phyloP scores from a whole-genome alignment of 2,329 filamentous ascomycete genomes.

The Ophiostoma angusticollis region DNA sequence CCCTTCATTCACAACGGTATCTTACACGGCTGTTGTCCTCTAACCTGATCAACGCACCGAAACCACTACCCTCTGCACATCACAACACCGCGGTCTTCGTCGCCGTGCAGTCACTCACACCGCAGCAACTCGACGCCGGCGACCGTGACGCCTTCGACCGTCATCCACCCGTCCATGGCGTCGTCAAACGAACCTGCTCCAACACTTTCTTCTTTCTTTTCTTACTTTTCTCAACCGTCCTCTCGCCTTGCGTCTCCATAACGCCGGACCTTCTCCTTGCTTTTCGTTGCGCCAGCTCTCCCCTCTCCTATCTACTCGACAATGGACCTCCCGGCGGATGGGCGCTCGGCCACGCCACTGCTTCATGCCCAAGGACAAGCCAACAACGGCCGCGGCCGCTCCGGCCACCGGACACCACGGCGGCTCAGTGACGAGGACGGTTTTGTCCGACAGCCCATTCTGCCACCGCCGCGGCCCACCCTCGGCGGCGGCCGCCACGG shows the following conservation, averaged over 20 bases:
- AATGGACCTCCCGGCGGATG: constrained; percentile 3
- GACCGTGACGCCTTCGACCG: not conserved
- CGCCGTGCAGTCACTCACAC: too few relatives aligned
- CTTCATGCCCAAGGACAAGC: constrained; percentile 2
- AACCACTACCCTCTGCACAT: too few relatives aligned
- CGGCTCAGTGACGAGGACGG: not conserved
- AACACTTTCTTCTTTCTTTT: not conserved
- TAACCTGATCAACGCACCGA: too few relatives aligned
- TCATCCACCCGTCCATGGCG: not conserved
- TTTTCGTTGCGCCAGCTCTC: too few relatives aligned
- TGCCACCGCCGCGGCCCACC: not conserved
- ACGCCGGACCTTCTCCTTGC: too few relatives aligned
- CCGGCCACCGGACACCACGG: constrained; percentile 5
- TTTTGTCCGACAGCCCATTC: not conserved
- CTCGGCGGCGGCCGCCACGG: constrained; percentile 35
- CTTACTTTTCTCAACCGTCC: not conserved
- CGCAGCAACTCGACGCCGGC: not conserved
- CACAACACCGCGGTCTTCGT: too few relatives aligned
- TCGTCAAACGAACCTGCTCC: not conserved
- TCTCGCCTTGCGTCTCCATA: not conserved
- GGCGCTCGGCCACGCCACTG: constrained; percentile 3
- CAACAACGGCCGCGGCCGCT: constrained; percentile 7
- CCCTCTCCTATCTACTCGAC: too few relatives aligned
- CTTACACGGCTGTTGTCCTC: too few relatives aligned
- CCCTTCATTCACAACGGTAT: too few relatives aligned